Conservation (phyloP, 2,329 filamentous ascomycete genomes). For the Xylaria arbuscula region DNA sequence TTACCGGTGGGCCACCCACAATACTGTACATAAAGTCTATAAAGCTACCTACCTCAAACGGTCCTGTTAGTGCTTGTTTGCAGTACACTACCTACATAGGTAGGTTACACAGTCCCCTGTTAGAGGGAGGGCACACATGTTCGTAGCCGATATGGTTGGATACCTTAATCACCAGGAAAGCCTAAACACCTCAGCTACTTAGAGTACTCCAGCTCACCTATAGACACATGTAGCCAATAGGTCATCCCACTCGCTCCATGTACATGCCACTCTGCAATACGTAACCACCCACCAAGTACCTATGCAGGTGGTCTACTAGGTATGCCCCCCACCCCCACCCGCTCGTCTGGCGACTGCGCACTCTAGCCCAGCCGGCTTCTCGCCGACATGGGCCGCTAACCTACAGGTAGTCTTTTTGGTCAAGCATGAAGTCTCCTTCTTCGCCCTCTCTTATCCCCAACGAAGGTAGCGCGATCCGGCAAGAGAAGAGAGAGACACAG, state of each 20-base stretch:
- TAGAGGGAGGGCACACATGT: too few species aligned
- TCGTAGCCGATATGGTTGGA: too few species aligned
- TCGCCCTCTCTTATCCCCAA: neutral
- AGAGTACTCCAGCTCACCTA: too few species aligned
- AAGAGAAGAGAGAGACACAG: neutral
- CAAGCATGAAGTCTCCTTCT: conserved; percentile 15
- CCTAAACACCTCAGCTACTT: too few species aligned
- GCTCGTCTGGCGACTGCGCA: conserved; percentile 12
- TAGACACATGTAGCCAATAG: too few species aligned
- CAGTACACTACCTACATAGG: conserved; percentile 19
- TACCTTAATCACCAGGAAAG: too few species aligned
- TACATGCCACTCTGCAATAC: too few species aligned
- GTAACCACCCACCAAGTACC: too few species aligned
- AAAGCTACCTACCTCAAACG: too few species aligned
- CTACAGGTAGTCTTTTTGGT: conserved; percentile 20
- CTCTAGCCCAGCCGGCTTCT: conserved; percentile 13
- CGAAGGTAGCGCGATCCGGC: conserved; percentile 18
- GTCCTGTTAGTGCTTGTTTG: too few species aligned
- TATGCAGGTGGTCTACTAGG: neutral
- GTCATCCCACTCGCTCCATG: too few species aligned
- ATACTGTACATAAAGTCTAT: too few species aligned
- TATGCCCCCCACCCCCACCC: conserved; percentile 27
- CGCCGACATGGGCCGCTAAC: conserved; percentile 33
- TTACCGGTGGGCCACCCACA: neutral
- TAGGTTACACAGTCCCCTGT: neutral